Base-by-base conservation (phyloP, 2,329 filamentous ascomycete genomes). In the Lasiodiplodia sp. region DNA sequence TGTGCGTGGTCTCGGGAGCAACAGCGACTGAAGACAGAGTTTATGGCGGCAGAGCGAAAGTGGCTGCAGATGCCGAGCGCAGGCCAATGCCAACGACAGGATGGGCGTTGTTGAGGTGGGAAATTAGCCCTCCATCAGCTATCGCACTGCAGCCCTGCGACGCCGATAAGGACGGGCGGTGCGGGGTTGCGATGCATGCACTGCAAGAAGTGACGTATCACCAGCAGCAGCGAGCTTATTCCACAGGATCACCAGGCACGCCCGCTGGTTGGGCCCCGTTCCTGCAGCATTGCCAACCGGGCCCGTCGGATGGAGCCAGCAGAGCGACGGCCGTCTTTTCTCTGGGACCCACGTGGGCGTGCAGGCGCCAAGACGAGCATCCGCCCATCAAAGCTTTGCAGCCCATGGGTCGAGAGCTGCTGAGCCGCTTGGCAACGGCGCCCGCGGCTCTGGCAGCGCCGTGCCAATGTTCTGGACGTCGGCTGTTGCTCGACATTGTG, bases 271-370 rank as follows among this genome's bases (percentile, higher is more conserved):
- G 31, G 31, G 8, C 31, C 31, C 31, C 31, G 31, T 64, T 64
- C 44, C 60, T 64, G 60, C 60, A 47, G 44, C 44, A 28, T 63
- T 21, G 2, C 58, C 25, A 47, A 23, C 21, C 56, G 25, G 56
- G 57, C 57, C 18, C 40, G 5, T 14, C 16, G 23, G 4, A 34
- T 51, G 58, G 58, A 63, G 60, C 60, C 60, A 64, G 47, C 44
- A 51, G 14, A 51, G n/a, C 21, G 28, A 16, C 34, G 4, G 25
- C 6, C n/a, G 11, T 14, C 21, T 14, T 25, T 44, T 23, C 25
- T 49, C 58, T 64, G 44, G 60, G 60, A 64, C 60, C 60, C 60
- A 64, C 60, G 60, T 64, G 60, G 31, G 60, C 60, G 60, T 38
- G 28, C 60, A 52, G 60, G 25, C 44, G 60, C 60, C 60, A 52